Evolutionary conservation across 148 eudicot genomes (phyloP).

Genomic region (Vaccinium darrowii): DNA sequence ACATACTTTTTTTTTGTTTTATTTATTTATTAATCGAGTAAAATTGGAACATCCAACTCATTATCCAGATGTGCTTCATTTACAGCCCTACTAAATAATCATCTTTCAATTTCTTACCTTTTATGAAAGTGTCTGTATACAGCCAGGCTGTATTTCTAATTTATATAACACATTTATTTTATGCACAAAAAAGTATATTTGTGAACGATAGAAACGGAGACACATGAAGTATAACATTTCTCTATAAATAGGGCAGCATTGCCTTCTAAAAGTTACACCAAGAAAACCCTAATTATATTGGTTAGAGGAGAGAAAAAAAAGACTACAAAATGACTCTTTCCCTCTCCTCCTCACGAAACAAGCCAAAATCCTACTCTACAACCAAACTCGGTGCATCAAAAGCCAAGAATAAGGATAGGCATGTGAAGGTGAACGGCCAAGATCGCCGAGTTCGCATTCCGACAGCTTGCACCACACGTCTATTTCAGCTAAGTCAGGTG

Average conservation of each 20-base stretch:
- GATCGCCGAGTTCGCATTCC: slow-evolving; percentile 6
- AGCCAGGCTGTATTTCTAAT: background rate
- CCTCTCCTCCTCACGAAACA: background rate
- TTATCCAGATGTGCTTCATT: background rate
- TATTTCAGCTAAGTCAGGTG: background rate
- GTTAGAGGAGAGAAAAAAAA: background rate
- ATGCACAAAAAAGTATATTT: background rate
- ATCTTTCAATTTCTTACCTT: background rate
- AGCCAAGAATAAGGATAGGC: background rate
- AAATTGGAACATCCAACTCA: background rate
- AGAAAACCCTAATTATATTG: background rate
- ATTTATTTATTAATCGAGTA: background rate
- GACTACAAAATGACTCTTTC: background rate
- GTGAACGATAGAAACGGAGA: too few relatives aligned
- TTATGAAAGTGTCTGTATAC: background rate
- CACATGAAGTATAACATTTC: background rate
- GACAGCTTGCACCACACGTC: background rate
- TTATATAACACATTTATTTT: background rate
- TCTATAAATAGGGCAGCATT: background rate
- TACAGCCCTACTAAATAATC: background rate
- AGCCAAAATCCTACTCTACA: background rate
- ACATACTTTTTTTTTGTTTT: too few relatives aligned
- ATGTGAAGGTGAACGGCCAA: background rate
- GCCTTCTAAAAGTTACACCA: background rate
- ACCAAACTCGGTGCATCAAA: background rate